These are phyloP conservation scores for Dactylellina leptospora DNA, from an alignment of 2,329 filamentous ascomycete species.

Conservation along the genomic window DNA sequence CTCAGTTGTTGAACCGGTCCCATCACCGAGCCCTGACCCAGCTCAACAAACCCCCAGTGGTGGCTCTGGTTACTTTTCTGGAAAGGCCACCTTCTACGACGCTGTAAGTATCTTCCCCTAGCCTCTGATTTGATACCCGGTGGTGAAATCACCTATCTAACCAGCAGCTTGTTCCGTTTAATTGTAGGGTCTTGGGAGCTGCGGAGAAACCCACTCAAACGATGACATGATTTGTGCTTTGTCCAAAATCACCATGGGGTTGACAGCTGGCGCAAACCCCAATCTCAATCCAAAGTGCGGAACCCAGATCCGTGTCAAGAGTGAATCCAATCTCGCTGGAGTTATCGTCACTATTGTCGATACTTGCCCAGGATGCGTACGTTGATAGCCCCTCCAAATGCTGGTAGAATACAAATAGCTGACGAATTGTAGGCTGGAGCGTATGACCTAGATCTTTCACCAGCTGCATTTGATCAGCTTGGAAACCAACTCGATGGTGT, in stretches of 20 bases:
- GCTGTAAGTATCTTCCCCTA: too few species aligned
- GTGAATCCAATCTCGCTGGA: slow-evolving; percentile 20
- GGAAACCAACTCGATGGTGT: slow-evolving; percentile 42
- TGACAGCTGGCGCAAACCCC: slow-evolving; percentile 54
- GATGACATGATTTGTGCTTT: slow-evolving; percentile 56
- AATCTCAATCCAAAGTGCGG: slow-evolving; percentile 58
- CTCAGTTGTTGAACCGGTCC: slow-evolving; percentile 57
- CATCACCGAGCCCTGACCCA: slow-evolving; percentile 57
- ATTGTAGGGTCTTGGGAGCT: slow-evolving; percentile 55
- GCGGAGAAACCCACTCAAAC: slow-evolving; percentile 41
- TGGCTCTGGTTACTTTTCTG: slow-evolving; percentile 10
- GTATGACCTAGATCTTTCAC: slow-evolving; percentile 54
- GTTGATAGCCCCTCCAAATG: slow-evolving; percentile 20
- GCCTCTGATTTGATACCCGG: too few species aligned
- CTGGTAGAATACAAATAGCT: slow-evolving; percentile 15
- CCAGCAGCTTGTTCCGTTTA: too few species aligned
- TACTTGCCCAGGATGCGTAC: slow-evolving; percentile 56
- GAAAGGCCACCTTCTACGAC: slow-evolving; percentile 55
- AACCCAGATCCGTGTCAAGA: slow-evolving; percentile 52
- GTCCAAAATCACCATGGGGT: slow-evolving; percentile 52
- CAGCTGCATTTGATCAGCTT: slow-evolving; percentile 47
- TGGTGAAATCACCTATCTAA: too few species aligned
- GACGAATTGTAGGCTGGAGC: background rate
- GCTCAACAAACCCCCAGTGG: slow-evolving; percentile 1
- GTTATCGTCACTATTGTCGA: slow-evolving; percentile 53